phyloP scores from a whole-genome alignment of 108 stramenopile species.

The Phaeodactylum tricornutum region DNA sequence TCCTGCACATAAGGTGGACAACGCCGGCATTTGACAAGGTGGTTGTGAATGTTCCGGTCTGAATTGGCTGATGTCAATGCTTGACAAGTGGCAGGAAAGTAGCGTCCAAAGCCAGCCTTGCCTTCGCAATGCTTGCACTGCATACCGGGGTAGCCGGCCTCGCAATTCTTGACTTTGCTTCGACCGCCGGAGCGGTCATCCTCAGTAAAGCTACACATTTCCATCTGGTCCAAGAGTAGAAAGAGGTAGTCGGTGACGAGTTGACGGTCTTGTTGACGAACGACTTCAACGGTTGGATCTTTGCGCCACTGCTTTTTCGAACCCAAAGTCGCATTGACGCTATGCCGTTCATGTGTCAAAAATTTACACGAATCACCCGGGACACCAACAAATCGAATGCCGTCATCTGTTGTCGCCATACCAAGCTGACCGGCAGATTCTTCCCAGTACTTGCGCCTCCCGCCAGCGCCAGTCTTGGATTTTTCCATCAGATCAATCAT shows the following conservation, averaged over 20 bases:
- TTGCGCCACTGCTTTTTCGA: not conserved
- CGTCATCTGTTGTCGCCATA: conserved; percentile 57
- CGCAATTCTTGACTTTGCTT: conserved; percentile 44
- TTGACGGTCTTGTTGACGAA: conserved; percentile 15
- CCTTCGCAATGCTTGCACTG: conserved; percentile 73
- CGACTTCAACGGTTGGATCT: conserved; percentile 12
- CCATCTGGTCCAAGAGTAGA: conserved; percentile 66
- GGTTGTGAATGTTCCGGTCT: conserved; percentile 69
- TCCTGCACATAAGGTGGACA: conserved; percentile 44
- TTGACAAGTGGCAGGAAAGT: conserved; percentile 56
- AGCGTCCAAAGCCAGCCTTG: conserved; percentile 57
- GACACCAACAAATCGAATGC: conserved; percentile 44
- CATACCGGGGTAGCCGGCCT: conserved; percentile 62
- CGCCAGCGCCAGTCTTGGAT: conserved; percentile 44
- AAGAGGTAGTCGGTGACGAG: conserved; percentile 41
- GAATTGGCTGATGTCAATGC: conserved; percentile 64
- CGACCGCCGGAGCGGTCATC: conserved; percentile 66
- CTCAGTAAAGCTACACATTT: conserved; percentile 66
- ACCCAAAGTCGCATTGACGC: not conserved
- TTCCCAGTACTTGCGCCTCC: conserved; percentile 69
- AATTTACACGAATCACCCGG: conserved; percentile 16
- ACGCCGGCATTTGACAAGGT: conserved; percentile 49
- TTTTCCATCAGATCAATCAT: conserved; percentile 30
- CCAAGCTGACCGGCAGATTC: conserved; percentile 55
- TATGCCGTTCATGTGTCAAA: not conserved